These are phyloP conservation scores for Trypanosoma theileri DNA, from an alignment of 208 protist species.

Conservation along the genomic window DNA sequence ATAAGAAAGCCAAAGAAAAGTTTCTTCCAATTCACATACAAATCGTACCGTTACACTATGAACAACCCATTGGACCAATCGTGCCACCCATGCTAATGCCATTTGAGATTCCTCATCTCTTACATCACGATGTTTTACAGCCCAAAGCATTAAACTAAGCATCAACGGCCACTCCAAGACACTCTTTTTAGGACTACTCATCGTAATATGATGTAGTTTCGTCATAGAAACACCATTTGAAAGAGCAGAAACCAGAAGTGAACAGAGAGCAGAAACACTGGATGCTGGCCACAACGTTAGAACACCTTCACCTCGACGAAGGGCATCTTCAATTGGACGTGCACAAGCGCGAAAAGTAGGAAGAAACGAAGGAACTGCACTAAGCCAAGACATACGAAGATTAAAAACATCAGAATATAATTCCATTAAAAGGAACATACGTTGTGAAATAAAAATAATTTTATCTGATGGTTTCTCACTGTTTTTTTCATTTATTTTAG, in stretches of 20 bases:
- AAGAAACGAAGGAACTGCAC: slow-evolving; percentile 63
- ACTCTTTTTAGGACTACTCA: slow-evolving; percentile 49
- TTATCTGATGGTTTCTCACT: slow-evolving; percentile 32
- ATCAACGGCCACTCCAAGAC: slow-evolving; percentile 85
- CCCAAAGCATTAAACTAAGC: slow-evolving; percentile 81
- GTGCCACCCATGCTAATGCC: slow-evolving; percentile 72
- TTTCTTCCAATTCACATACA: slow-evolving; percentile 68
- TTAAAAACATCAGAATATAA: slow-evolving; percentile 78
- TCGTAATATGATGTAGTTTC: slow-evolving; percentile 87
- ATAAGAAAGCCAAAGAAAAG: slow-evolving; percentile 59
- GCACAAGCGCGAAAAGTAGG: slow-evolving; percentile 40
- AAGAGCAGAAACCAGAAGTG: slow-evolving; percentile 65
- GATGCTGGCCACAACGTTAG: slow-evolving; percentile 24
- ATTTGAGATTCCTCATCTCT: slow-evolving; percentile 31
- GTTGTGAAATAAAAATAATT: slow-evolving; percentile 65
- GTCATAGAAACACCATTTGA: slow-evolving; percentile 67
- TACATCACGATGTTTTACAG: slow-evolving; percentile 35
- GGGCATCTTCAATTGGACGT: slow-evolving; percentile 45
- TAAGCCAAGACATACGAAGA: slow-evolving; percentile 74
- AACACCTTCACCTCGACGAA: slow-evolving; percentile 33
- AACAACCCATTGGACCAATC: slow-evolving; percentile 80
- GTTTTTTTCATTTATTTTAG: slow-evolving; percentile 7
- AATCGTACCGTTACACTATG: slow-evolving; percentile 81
- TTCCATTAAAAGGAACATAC: slow-evolving; percentile 80
- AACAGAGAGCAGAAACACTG: slow-evolving; percentile 66